Evolutionary conservation across 1,284 basidiomycete genomes (phyloP).

Genomic region (Cryptococcus wingfieldii): DNA sequence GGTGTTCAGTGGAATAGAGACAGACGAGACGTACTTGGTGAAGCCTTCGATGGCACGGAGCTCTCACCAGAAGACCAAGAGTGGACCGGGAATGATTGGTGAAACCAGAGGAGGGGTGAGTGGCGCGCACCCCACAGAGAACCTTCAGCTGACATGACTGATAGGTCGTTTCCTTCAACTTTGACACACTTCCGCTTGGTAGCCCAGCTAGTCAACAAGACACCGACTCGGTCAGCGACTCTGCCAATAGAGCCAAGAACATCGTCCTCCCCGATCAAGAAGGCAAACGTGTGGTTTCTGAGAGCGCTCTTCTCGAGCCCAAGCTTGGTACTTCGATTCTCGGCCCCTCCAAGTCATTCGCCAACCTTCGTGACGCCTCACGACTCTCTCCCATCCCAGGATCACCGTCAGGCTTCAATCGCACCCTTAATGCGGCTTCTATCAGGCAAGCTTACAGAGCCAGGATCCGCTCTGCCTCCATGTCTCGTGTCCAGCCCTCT

Average conservation of each 20-base stretch:
- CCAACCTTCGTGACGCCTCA: slow-evolving; percentile 7
- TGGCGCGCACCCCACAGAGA: too few species aligned
- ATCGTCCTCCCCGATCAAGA: not conserved
- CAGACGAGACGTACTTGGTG: slow-evolving; percentile 8
- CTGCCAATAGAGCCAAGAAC: not conserved
- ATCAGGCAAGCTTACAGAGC: not conserved
- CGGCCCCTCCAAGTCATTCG: slow-evolving; percentile 10
- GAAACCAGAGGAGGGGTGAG: not conserved
- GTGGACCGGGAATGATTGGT: not conserved
- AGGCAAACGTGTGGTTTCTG: slow-evolving; percentile 8
- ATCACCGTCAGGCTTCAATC: slow-evolving; percentile 5
- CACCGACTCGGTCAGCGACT: not conserved
- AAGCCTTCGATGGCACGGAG: slow-evolving; percentile 28
- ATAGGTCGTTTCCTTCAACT: not conserved
- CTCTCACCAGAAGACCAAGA: slow-evolving; percentile 30
- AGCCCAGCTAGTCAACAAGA: not conserved
- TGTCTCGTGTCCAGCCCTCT: not conserved
- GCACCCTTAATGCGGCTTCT: not conserved
- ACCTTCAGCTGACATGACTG: not conserved
- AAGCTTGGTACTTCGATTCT: slow-evolving; percentile 5
- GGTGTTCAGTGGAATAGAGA: slow-evolving; percentile 7
- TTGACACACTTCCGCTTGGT: not conserved
- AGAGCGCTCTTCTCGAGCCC: slow-evolving; percentile 7
- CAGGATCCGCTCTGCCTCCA: not conserved
- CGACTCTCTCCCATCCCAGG: slow-evolving; percentile 11